These are phyloP conservation scores for Cercophora newfieldiana DNA, from an alignment of 495 filamentous ascomycete species.

Conservation along the genomic window DNA sequence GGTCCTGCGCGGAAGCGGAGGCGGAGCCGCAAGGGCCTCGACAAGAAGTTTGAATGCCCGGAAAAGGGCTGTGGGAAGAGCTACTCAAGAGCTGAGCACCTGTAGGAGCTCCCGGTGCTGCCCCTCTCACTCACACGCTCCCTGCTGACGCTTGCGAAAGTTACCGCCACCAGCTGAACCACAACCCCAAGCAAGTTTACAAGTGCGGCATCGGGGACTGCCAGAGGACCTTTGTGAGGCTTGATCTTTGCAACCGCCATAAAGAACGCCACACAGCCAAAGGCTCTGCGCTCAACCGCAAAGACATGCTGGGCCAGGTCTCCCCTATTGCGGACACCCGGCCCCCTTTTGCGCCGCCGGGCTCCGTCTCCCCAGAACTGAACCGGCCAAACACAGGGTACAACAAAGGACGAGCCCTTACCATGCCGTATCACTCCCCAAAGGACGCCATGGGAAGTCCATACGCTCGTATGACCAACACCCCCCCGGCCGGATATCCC, in stretches of 20 bases:
- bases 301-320: conserved; percentile 69
- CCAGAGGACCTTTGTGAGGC: conserved; percentile 85
- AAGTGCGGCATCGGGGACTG: conserved; percentile 93
- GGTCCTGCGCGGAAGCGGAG: conserved; percentile 68
- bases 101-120: conserved; percentile 51
- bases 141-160: conserved; percentile 37
- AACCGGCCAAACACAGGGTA: conserved; percentile 47
- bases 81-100: conserved; percentile 94
- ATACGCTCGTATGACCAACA: conserved; percentile 50
- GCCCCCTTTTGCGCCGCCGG: conserved; percentile 42
- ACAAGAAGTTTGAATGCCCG: conserved; percentile 94
- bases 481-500: conserved; percentile 46
- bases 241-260: conserved; percentile 91
- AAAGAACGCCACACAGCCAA: conserved; percentile 94
- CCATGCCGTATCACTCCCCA: conserved; percentile 55
- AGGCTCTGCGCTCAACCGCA: conserved; percentile 90
- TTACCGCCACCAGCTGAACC: conserved; percentile 92
- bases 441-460: conserved; percentile 50
- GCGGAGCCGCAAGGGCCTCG: conserved; percentile 80
- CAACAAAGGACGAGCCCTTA: conserved; percentile 44
- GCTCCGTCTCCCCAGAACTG: conserved; percentile 53
- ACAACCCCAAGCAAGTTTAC: conserved; percentile 95
- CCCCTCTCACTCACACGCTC: neutral
- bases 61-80: conserved; percentile 90
- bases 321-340: conserved; percentile 51